phyloP scores from a whole-genome alignment of 192 early-diverging fungal genomes.

The Backusella tuberculispora region DNA sequence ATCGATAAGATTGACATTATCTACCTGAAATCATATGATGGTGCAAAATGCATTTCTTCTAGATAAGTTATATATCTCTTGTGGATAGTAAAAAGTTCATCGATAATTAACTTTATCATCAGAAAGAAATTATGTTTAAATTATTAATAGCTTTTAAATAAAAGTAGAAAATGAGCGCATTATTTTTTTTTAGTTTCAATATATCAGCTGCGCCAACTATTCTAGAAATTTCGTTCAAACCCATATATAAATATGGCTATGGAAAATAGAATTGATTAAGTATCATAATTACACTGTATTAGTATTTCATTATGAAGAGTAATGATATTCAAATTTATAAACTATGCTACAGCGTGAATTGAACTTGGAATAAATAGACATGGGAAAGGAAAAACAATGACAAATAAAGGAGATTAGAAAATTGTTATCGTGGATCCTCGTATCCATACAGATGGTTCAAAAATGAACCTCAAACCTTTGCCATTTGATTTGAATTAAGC shows the following conservation, averaged over 20 bases:
- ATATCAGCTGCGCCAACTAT: neutral
- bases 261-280: neutral
- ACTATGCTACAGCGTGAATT: neutral
- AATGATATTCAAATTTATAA: neutral
- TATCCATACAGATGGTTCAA: neutral
- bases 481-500: neutral
- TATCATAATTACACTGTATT: neutral
- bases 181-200: neutral
- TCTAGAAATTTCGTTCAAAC: neutral
- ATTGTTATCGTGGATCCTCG: neutral
- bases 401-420: neutral
- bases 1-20: neutral
- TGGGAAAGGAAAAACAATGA: neutral
- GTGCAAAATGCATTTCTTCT: too few relatives aligned
- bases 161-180: neutral
- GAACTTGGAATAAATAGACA: neutral
- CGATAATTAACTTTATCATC: neutral
- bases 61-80: too few relatives aligned
- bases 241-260: neutral
- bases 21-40: too few relatives aligned
- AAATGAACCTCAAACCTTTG: neutral
- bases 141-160: neutral
- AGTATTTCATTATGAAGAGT: neutral
- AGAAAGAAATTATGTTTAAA: neutral
- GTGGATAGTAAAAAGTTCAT: neutral